Evolutionary conservation across 495 filamentous ascomycete genomes (phyloP).

Genomic region (Tirmania nivea): DNA sequence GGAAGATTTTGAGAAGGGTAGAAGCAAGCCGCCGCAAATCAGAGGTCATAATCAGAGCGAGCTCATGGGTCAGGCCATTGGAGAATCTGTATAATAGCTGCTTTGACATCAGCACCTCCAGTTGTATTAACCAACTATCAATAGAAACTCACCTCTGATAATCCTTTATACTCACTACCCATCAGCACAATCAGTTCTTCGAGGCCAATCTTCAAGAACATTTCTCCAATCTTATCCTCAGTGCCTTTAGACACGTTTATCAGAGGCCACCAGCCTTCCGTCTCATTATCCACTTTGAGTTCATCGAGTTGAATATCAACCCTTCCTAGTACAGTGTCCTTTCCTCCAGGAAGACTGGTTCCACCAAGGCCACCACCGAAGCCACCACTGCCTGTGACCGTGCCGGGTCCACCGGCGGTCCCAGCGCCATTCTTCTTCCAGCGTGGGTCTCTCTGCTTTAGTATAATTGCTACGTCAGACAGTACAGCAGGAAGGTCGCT

Average conservation of each 20-base stretch:
- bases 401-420: background rate
- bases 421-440: slow-evolving; percentile 16
- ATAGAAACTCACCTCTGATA: slow-evolving; percentile 35
- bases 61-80: slow-evolving; percentile 62
- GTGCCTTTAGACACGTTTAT: slow-evolving; percentile 36
- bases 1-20: slow-evolving; percentile 78
- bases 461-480: slow-evolving; percentile 55
- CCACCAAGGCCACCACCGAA: slow-evolving; percentile 18
- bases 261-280: slow-evolving; percentile 79
- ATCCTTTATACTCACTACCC: slow-evolving; percentile 58
- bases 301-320: slow-evolving; percentile 75
- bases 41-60: slow-evolving; percentile 55
- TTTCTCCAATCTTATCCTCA: slow-evolving; percentile 56
- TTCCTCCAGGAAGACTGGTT: slow-evolving; percentile 14
- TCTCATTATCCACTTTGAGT: slow-evolving; percentile 51
- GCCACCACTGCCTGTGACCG: slow-evolving; percentile 15
- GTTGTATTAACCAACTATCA: background rate
- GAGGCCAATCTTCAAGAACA: slow-evolving; percentile 62
- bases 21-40: slow-evolving; percentile 64
- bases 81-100: slow-evolving; percentile 58
- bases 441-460: slow-evolving; percentile 45
- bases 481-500: slow-evolving; percentile 59
- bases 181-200: slow-evolving; percentile 81
- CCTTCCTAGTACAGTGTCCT: slow-evolving; percentile 43
- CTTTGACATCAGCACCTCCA: background rate